These are phyloP conservation scores for Xylaria cubensis DNA, from an alignment of 495 filamentous ascomycete species.

Conservation along the genomic window DNA sequence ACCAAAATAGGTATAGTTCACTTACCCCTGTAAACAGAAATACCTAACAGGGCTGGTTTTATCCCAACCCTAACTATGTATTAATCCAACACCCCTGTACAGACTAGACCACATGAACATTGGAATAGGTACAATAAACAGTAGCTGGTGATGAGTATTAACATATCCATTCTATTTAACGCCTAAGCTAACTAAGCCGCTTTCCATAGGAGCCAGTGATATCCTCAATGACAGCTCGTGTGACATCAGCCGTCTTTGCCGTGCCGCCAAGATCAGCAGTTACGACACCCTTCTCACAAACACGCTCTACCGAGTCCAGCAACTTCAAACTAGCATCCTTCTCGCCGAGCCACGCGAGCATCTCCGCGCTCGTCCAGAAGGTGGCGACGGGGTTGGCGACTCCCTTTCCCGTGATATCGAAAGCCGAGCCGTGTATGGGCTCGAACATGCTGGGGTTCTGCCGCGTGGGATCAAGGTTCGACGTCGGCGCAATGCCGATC, in stretches of 20 bases:
- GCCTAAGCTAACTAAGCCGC: background rate
- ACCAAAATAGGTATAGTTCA: too few relatives aligned
- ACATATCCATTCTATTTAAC: background rate
- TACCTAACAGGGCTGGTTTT: too few relatives aligned
- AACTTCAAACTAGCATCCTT: conserved; percentile 60
- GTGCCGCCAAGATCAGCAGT: conserved; percentile 68
- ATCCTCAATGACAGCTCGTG: conserved; percentile 65
- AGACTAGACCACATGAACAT: too few relatives aligned
- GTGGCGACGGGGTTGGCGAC: conserved; percentile 73
- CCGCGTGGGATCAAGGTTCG: conserved; percentile 69
- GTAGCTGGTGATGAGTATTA: too few relatives aligned
- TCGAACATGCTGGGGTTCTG: conserved; percentile 70
- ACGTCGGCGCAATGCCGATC: conserved; percentile 66
- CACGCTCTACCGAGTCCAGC: conserved; percentile 66
- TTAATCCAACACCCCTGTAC: too few relatives aligned
- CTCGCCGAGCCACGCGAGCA: conserved; percentile 70
- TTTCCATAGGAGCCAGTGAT: conserved; percentile 48
- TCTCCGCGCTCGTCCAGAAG: conserved; percentile 73
- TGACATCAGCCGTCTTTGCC: conserved; percentile 63
- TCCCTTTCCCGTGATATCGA: conserved; percentile 72
- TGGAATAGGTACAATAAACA: too few relatives aligned
- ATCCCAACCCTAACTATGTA: too few relatives aligned
- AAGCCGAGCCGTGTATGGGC: conserved; percentile 71
- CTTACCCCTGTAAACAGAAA: too few relatives aligned
- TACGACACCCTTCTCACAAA: conserved; percentile 62